phyloP scores from a whole-genome alignment of 2,329 filamentous ascomycete genomes.

The Cytospora schulzeri region DNA sequence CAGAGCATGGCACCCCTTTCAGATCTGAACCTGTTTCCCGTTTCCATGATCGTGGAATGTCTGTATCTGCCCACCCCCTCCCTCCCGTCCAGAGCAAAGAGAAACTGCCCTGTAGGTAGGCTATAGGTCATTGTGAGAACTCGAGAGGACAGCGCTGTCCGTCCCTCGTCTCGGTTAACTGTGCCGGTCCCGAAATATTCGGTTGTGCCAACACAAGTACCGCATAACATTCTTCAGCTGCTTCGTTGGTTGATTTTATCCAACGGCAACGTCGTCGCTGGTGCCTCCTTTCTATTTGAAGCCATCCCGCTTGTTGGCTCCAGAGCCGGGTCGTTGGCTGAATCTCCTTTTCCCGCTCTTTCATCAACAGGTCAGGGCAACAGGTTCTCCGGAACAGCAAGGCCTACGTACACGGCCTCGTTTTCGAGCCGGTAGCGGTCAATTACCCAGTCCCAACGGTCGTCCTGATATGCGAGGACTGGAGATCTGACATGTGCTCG shows the following conservation, averaged over 20 bases:
- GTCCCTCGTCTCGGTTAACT: neutral
- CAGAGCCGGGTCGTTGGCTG: neutral
- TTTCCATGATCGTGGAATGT: neutral
- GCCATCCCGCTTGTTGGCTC: neutral
- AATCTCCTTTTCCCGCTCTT: neutral
- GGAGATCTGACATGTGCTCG: neutral
- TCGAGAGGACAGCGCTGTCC: neutral
- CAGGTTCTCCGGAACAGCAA: neutral
- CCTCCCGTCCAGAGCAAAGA: too few species aligned
- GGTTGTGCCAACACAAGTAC: too few species aligned
- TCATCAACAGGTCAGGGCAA: neutral
- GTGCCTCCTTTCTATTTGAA: neutral
- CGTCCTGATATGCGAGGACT: neutral
- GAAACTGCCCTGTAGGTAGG: neutral
- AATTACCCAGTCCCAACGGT: neutral
- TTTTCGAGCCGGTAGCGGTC: neutral
- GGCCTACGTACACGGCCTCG: neutral
- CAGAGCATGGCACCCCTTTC: neutral
- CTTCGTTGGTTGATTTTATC: neutral
- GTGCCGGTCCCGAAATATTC: neutral
- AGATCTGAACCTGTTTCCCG: neutral
- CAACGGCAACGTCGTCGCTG: neutral
- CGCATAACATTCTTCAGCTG: neutral
- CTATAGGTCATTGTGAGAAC: neutral
- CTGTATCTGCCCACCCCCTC: neutral